Base-by-base conservation (phyloP, 169 alveolate species). In the Plasmodium vivax region DNA sequence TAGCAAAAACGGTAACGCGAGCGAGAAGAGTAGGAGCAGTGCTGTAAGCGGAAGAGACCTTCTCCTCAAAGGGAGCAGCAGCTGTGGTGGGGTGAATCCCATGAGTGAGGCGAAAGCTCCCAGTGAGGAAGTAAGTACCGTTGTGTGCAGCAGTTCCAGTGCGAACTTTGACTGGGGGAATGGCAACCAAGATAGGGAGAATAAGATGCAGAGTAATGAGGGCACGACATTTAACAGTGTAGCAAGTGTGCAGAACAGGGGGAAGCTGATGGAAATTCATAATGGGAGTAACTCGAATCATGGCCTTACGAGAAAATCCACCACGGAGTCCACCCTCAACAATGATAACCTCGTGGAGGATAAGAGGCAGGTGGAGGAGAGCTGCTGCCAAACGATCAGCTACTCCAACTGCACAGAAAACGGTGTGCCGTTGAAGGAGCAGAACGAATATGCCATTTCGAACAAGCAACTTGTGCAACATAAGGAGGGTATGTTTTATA, bases 151-250 rank as follows among this genome's bases (percentile, higher is more conserved):
- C 23, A 32, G 9, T 32, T 23, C 68, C 2, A 43, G 54, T 8
- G n/a, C 5, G 27, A 19, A 19, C 73, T 19, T 79, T 79, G 54
- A 30, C n/a, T 79, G 73, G 68, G 54, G 23, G 36, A 16, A 23
- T 23, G 12, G 16, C 5, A 79, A 38, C 3, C 30, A 51, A 27
- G 82, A 83, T 83, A 62, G 5, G n/a, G 92, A 83, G 43, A 83
- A n/a, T n/a, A 47, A 62, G 32, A 83, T 62, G 30, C 43, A 83
- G 38, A 83, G 54, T 82, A 32, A 58, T 83, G 41, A 62, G 38
- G 74, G 43, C 68, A 62, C 45, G 19, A 5, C 43, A 4, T 36
- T 32, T 83, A 83, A 34, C 51, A 8, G 47, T 83, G 14, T 62
- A 58, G 47, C 14, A 36, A 68, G 30, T 71, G 73, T 62, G 32